Evolutionary conservation across 2,329 filamentous ascomycete genomes (phyloP).

Genomic region (Fonsecaea monophora): DNA sequence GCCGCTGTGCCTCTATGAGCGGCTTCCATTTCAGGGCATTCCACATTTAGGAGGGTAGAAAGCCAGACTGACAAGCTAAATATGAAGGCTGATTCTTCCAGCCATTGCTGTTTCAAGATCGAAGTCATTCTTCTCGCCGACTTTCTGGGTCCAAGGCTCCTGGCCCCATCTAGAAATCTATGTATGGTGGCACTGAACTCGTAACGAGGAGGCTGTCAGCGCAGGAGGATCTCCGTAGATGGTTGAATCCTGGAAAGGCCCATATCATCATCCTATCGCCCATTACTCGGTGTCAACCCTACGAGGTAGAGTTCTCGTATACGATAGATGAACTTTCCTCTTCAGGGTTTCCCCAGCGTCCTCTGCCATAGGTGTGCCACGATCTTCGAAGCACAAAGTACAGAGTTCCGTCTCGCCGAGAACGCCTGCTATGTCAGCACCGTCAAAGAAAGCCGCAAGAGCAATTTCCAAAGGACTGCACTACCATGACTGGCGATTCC

Average conservation of each 20-base stretch:
- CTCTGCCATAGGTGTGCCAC: not conserved
- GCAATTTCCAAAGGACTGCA: not conserved
- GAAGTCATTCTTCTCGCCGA: not conserved
- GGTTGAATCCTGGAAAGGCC: not conserved
- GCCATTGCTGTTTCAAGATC: not conserved
- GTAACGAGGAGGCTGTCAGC: not conserved
- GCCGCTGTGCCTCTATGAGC: not conserved
- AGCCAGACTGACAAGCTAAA: too few relatives aligned
- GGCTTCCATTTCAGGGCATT: conserved; percentile 12
- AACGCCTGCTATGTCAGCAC: conserved; percentile 9
- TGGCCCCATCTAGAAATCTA: conserved; percentile 17
- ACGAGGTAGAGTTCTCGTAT: not conserved
- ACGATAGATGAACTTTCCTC: not conserved
- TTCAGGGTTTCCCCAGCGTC: not conserved
- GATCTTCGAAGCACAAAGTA: too few relatives aligned
- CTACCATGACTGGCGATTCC: conserved; percentile 4
- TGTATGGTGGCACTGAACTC: not conserved
- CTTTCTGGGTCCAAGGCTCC: not conserved
- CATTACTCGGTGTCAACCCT: not conserved
- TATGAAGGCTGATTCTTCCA: not conserved
- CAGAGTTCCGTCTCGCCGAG: conserved; percentile 14
- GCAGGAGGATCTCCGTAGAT: not conserved
- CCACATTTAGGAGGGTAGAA: too few relatives aligned
- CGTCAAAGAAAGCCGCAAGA: not conserved
- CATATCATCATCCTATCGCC: not conserved